Base-by-base conservation (phyloP, 257 asterid species). In the Apocynum venetum region DNA sequence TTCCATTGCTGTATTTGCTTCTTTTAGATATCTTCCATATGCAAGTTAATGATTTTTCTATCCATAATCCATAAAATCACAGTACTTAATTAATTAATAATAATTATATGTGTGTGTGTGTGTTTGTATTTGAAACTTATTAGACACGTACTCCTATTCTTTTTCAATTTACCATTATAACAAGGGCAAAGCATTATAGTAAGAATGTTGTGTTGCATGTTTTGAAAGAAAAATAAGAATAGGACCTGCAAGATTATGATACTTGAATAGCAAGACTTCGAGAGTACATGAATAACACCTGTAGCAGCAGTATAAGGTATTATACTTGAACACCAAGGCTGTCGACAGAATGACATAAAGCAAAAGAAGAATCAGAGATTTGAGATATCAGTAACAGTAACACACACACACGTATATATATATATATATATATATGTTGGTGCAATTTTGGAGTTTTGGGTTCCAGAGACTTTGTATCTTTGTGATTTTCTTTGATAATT, bases 271-370 rank as follows among this genome's bases (percentile, higher is more conserved):
- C n/a, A 65, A 64, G 69, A 36, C 20, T 46, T 64, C 3, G 13
- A 53, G 12, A 31, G 13, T 67, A 40, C 72, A 35, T 40, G 72
- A 66, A 43, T 40, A 66, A 41, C 17, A 66, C 31, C 19, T 41
- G 20, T 17, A 67, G 35, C 44, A 43, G 72, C 72, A 41, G 1
- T 47, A 47, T 2, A 60, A 60, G 40, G 69, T 35, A 63, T 67
- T 67, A 67, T 17, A 67, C 72, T 66, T 66, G 72, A 40, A 66
- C 4, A 66, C 72, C 72, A 66, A 15, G 72, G 8, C 35, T 66
- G 51, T 41, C 72, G 31, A 41, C 72, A 4, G 51, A 66, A 38
- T 14, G 71, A 65, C 38, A 65, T 13, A 41, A 65, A 38, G 47
- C 12, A 38, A 66, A 66, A 66, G 25, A 6, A 0, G 35, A 8